Evolutionary conservation across 495 filamentous ascomycete species (phyloP), one percentile per base, ranked within the genome.

Genomic region (Penicillium longicatenatum): DNA sequence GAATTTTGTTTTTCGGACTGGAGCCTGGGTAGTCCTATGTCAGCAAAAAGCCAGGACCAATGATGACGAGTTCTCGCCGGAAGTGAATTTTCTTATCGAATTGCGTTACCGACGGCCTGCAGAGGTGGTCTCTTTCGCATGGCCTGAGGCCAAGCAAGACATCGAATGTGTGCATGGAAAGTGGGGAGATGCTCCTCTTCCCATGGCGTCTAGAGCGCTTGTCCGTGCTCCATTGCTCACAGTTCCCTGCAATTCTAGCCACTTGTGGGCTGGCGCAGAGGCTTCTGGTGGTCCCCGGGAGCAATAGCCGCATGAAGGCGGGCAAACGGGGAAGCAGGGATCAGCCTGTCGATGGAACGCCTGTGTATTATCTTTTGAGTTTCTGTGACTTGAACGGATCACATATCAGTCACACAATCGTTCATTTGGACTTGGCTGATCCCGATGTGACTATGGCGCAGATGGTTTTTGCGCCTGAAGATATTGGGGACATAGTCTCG

Each of bases 141-240:
- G 53, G 52, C 50, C 31, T 52, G 39, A 31, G 43, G 33, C 41
- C 46, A 60, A 64, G 66, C 63, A 69, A 64, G 66, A 66, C 60
- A 66, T 69, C 50, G 57, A 49, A 41, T 54, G 51, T 49, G 52
- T 58, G 63, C 60, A 64, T 62, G 45, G 52, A 57, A 39, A 33
- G 61, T 55, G 58, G 63, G 57, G 66, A 31, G 44, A 48, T 37
- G 42, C 52, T 54, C 58, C 64, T 24, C 56, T 58, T 66, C 16
- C 31, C 53, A 55, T 51, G 60, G 74, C 72, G 72, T 74, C 65
- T 76, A 74, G 59, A 69, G 72, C 74, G 72, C 70, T 74, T 76
- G 70, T 64, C 46, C 19, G 41, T 67, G 61, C 58, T 65, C 35
- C 39, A 50, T 31, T 54, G 21, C 46, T 60, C 29, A 24, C 56